Base-by-base conservation (phyloP, 768 basidiomycete genomes). In the Tulasnella sp. region DNA sequence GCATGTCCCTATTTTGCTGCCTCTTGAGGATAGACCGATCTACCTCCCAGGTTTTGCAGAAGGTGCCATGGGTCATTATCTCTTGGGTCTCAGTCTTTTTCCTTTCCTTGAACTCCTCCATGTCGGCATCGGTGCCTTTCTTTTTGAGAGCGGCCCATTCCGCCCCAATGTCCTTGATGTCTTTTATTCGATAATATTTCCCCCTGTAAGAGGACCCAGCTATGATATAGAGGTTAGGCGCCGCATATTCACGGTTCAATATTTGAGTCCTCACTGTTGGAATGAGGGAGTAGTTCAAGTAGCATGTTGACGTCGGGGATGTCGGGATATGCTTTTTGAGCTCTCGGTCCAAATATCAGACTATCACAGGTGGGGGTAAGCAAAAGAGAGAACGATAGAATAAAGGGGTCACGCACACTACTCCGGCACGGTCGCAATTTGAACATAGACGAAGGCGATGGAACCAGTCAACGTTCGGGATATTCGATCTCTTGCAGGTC, bases 361-460 rank as follows among this genome's bases (percentile, higher is more conserved):
- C 62, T 68, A 34, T 36, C 2, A 34, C 27, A 68, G 16, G 0
- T 68, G 3, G 44, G 8, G 8, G 44, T 44, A 36, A 68, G 24
- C 5, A 18, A 9, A 3, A 68, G 3, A 16, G 27, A 34, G 2
- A 14, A 7, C 34, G 12, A 68, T 2, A 7, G n/a, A 52, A 7
- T 0, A 10, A 5, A 24, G 12, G 31, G 62, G 62, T 68, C 24
- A 68, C 62, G 6, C 2, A 68, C 62, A 31, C 27, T 36, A 68
- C 62, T 0, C 62, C 62, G 2, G 62, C 62, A 16, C 62, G 62
- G 62, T 68, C 34, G 31, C 62, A 68, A 14, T 14, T 68, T 0
- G 62, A 36, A 34, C 62, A 68, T 14, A 68, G 62, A 5, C 62
- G 62, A 68, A 68, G 62, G 31, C 62, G 62, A 68, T 68, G 62